These are phyloP conservation scores for Phytopythium cucurbitacearum DNA, from an alignment of 352 stramenopile genomes.

Conservation along the genomic window DNA sequence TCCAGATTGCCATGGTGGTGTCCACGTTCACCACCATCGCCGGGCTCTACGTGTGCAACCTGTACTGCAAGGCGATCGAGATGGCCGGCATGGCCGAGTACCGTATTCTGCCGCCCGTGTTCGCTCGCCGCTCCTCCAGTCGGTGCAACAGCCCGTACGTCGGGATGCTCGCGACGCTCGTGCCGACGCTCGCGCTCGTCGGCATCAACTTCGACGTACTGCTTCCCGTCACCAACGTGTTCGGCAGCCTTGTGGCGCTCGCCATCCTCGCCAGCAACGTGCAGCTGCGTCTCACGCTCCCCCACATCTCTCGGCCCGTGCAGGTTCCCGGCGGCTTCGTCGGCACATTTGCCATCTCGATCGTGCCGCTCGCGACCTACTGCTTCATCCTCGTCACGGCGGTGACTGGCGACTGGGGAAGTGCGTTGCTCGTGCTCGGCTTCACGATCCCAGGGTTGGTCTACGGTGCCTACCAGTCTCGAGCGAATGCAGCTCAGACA, in stretches of 20 bases:
- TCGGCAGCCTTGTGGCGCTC: constrained; percentile 68
- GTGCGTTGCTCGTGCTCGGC: constrained; percentile 4
- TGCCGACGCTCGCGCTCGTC: constrained; percentile 20
- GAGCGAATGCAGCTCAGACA: not conserved
- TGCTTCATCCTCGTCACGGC: constrained; percentile 10
- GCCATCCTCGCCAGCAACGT: constrained; percentile 85
- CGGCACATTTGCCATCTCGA: constrained; percentile 12
- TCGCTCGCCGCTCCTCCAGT: constrained; percentile 35
- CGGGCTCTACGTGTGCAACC: constrained; percentile 86
- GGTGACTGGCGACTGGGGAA: constrained; percentile 7
- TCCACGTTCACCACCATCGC: constrained; percentile 77
- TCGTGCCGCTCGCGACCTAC: constrained; percentile 14
- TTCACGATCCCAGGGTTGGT: constrained; percentile 7
- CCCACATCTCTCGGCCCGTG: constrained; percentile 39
- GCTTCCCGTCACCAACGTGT: constrained; percentile 80
- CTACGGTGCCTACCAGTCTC: constrained; percentile 9
- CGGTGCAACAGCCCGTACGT: constrained; percentile 19
- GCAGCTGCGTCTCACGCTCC: constrained; percentile 58
- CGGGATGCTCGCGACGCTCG: constrained; percentile 13
- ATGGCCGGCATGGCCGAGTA: constrained; percentile 66
- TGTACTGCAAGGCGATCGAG: constrained; percentile 87
- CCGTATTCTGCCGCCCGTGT: constrained; percentile 64
- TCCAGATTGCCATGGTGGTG: constrained; percentile 78
- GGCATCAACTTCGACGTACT: constrained; percentile 44
- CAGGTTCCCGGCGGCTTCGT: constrained; percentile 17